These are phyloP conservation scores for Golubevia pallescens DNA, from an alignment of 1,284 basidiomycete species.

Conservation along the genomic window DNA sequence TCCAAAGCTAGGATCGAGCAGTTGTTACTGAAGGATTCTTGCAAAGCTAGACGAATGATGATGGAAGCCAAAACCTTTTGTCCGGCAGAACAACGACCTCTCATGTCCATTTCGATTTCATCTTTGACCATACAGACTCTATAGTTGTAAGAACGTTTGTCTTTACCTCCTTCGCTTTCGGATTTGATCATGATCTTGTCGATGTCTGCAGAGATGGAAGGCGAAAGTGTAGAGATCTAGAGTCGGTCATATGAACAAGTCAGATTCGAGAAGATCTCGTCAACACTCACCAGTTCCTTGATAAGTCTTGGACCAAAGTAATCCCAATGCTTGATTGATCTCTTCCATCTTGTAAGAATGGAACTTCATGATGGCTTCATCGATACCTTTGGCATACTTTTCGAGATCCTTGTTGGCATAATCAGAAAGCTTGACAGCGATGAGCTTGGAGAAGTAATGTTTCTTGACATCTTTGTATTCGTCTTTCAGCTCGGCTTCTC, in stretches of 20 bases:
- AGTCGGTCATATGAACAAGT: not conserved
- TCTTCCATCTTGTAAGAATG: conserved; percentile 99
- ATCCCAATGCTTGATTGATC: conserved; percentile 83
- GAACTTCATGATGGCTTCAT: conserved; percentile 95
- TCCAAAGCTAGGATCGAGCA: conserved; percentile 97
- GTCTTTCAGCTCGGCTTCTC: conserved; percentile 47
- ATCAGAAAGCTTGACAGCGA: conserved; percentile 48
- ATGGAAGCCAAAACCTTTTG: conserved; percentile 99
- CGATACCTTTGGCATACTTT: conserved; percentile 83
- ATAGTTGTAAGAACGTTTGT: conserved; percentile 85
- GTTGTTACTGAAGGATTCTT: conserved; percentile 95
- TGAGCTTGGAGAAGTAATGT: conserved; percentile 49
- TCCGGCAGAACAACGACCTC: conserved; percentile 94
- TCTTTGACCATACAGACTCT: conserved; percentile 96
- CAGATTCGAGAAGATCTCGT: not conserved
- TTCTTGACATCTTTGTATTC: conserved; percentile 51
- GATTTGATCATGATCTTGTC: conserved; percentile 95
- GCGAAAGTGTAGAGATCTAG: not conserved
- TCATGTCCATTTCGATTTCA: conserved; percentile 99
- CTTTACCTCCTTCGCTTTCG: conserved; percentile 80
- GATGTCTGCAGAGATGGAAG: conserved; percentile 73
- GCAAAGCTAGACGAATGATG: conserved; percentile 95
- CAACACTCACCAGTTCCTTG: conserved; percentile 83
- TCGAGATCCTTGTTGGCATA: conserved; percentile 87
- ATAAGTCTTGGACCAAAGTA: conserved; percentile 96